Evolutionary conservation across 805 yeast species (phyloP).

Genomic region (Nakazawaea holstii): DNA sequence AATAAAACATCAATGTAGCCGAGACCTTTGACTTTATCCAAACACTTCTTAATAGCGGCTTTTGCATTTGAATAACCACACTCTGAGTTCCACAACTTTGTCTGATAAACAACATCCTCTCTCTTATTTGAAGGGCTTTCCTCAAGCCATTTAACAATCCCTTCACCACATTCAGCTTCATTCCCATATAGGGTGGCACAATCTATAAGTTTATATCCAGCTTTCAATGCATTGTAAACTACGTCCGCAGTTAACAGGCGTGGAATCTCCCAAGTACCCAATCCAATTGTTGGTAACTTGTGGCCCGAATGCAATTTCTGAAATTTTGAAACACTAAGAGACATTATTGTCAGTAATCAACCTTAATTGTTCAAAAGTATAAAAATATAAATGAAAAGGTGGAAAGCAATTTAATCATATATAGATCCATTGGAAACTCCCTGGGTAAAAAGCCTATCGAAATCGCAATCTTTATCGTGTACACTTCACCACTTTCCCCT

Average conservation of each 20-base stretch:
- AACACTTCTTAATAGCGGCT: constrained; percentile 50
- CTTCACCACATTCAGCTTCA: constrained; percentile 44
- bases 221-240: constrained; percentile 36
- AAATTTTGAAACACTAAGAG: constrained; percentile 3
- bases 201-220: constrained; percentile 42
- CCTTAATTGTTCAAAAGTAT: background rate
- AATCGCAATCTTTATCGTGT: too few species aligned
- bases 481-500: too few species aligned
- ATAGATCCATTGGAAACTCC: too few species aligned
- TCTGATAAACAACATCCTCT: constrained; percentile 55
- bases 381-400: background rate
- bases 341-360: background rate
- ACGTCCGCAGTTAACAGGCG: constrained; percentile 27
- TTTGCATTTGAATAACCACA: constrained; percentile 56
- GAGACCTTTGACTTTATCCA: constrained; percentile 44
- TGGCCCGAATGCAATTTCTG: constrained; percentile 49
- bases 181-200: constrained; percentile 44
- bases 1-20: constrained; percentile 70
- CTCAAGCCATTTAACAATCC: constrained; percentile 34
- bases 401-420: background rate
- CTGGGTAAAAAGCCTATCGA: too few species aligned
- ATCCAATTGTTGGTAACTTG: constrained; percentile 42
- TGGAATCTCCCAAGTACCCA: constrained; percentile 44
- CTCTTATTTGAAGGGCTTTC: constrained; percentile 35
- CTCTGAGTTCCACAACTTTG: constrained; percentile 69